phyloP scores from a whole-genome alignment of 2,329 filamentous ascomycete genomes.

The Tolypocladium pustulatum region DNA sequence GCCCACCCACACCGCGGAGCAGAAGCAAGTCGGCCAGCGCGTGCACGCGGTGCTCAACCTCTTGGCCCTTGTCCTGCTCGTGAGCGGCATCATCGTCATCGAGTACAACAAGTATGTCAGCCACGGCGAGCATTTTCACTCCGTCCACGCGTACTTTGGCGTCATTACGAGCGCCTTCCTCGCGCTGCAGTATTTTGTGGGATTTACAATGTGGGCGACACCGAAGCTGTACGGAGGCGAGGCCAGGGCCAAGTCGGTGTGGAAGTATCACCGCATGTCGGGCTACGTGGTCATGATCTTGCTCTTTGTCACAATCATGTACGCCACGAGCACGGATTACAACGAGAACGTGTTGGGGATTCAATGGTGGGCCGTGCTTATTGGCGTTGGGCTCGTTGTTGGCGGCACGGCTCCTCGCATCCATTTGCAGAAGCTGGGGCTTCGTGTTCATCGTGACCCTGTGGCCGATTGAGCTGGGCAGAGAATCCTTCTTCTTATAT shows the following conservation, averaged over 20 bases:
- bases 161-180: slow-evolving; percentile 62
- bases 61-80: slow-evolving; percentile 49
- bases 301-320: slow-evolving; percentile 62
- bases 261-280: slow-evolving; percentile 76
- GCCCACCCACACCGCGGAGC: slow-evolving; percentile 65
- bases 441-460: neutral
- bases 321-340: slow-evolving; percentile 68
- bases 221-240: slow-evolving; percentile 68
- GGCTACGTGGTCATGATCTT: slow-evolving; percentile 67
- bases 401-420: slow-evolving; percentile 68
- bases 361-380: slow-evolving; percentile 62
- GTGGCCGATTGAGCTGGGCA: neutral
- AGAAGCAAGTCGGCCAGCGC: slow-evolving; percentile 54
- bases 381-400: slow-evolving; percentile 56
- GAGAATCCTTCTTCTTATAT: neutral
- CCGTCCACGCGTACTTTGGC: slow-evolving; percentile 74
- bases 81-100: slow-evolving; percentile 59
- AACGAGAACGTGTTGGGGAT: slow-evolving; percentile 59
- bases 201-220: slow-evolving; percentile 71
- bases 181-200: slow-evolving; percentile 63
- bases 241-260: slow-evolving; percentile 69
- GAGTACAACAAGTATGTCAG: slow-evolving; percentile 74
- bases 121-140: slow-evolving; percentile 63
- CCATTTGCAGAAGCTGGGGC: slow-evolving; percentile 56
- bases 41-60: slow-evolving; percentile 63